These are phyloP conservation scores for Gynostemma pentaphyllum DNA, from an alignment of 306 rosid genomes.

Conservation along the genomic window DNA sequence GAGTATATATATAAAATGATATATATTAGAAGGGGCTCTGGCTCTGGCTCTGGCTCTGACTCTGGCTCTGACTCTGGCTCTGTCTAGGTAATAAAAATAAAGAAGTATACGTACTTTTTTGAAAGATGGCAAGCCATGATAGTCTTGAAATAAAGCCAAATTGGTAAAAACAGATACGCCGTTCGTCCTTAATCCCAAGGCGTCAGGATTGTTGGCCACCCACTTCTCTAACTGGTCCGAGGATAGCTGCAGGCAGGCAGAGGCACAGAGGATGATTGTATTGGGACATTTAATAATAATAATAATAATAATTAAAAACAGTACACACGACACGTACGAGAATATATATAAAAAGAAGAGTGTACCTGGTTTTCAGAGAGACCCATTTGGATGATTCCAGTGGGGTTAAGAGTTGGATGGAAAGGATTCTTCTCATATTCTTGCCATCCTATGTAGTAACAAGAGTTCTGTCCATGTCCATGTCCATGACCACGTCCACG, in stretches of 20 bases:
- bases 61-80: too few relatives aligned
- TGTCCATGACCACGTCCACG: too few relatives aligned
- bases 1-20: too few relatives aligned
- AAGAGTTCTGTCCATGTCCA: slow-evolving; percentile 83
- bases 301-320: too few relatives aligned
- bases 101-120: slow-evolving; percentile 60
- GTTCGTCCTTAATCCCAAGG: slow-evolving; percentile 36
- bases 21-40: too few relatives aligned
- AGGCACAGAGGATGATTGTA: too few relatives aligned
- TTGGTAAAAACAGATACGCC: slow-evolving; percentile 56
- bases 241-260: slow-evolving; percentile 81
- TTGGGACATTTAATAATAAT: too few relatives aligned
- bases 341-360: too few relatives aligned
- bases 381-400: slow-evolving; percentile 87
- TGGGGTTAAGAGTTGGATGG: slow-evolving; percentile 41
- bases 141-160: slow-evolving; percentile 84
- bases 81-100: too few relatives aligned
- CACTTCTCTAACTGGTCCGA: slow-evolving; percentile 58
- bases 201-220: slow-evolving; percentile 41
- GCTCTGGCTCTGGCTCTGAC: too few relatives aligned
- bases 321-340: too few relatives aligned
- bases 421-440: slow-evolving; percentile 75
- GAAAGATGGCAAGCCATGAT: slow-evolving; percentile 65
- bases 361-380: slow-evolving; percentile 81
- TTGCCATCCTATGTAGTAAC: slow-evolving; percentile 72